Evolutionary conservation across 805 yeast genomes (phyloP).

Genomic region (Candida pini): DNA sequence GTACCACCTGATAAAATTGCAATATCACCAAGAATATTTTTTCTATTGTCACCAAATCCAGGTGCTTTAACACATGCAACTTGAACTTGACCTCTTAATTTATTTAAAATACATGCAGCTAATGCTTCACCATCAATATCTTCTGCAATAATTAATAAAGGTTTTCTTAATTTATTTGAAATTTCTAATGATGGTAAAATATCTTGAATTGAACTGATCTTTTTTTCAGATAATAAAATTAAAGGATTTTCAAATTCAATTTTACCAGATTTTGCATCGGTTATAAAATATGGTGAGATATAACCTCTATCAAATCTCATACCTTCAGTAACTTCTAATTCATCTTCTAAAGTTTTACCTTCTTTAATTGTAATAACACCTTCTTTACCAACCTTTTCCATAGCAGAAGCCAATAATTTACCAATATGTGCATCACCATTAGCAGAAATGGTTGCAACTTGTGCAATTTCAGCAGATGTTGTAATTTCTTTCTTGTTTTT

Average conservation of each 20-base stretch:
- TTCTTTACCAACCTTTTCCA: slow-evolving; percentile 98
- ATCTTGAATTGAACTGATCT: slow-evolving; percentile 84
- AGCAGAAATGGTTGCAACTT: slow-evolving; percentile 96
- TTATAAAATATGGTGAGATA: slow-evolving; percentile 94
- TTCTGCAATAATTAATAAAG: slow-evolving; percentile 89
- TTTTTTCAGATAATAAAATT: slow-evolving; percentile 84
- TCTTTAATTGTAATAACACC: slow-evolving; percentile 98
- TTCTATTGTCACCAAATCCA: slow-evolving; percentile 98
- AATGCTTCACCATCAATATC: slow-evolving; percentile 97
- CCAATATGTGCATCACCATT: slow-evolving; percentile 95
- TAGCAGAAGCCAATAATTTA: slow-evolving; percentile 83
- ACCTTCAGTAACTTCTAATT: slow-evolving; percentile 95
- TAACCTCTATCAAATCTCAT: slow-evolving; percentile 97
- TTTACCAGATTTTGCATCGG: slow-evolving; percentile 87
- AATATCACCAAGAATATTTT: slow-evolving; percentile 91
- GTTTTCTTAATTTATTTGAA: slow-evolving; percentile 90
- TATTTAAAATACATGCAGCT: slow-evolving; percentile 96
- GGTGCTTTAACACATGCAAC: slow-evolving; percentile 98
- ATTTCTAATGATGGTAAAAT: slow-evolving; percentile 88
- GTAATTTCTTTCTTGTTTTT: slow-evolving; percentile 88
- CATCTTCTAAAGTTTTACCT: slow-evolving; percentile 95
- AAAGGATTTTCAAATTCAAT: slow-evolving; percentile 94
- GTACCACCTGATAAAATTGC: slow-evolving; percentile 95
- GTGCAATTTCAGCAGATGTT: slow-evolving; percentile 91
- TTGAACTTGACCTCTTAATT: slow-evolving; percentile 96